Conservation (phyloP, 345 rosid genomes). For the Erodium maritimum region DNA sequence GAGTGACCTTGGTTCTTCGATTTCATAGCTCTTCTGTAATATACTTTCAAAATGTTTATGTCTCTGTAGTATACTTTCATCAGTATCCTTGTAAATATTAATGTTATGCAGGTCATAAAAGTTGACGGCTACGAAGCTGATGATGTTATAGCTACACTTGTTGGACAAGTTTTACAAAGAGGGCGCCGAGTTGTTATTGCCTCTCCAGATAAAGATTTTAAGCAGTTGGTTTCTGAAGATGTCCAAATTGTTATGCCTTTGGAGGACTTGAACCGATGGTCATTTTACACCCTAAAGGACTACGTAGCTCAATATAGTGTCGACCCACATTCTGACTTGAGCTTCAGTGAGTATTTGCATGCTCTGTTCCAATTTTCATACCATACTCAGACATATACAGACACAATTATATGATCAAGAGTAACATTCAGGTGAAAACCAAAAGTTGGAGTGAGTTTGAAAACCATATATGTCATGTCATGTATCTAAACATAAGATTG, state of each 20-base stretch:
- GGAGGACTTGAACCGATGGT: slow-evolving; percentile 64
- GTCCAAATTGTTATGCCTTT: slow-evolving; percentile 85
- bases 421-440: too few species aligned
- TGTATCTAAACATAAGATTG: too few species aligned
- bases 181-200: slow-evolving; percentile 64
- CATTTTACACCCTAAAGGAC: slow-evolving; percentile 77
- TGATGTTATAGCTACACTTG: slow-evolving; percentile 79
- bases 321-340: slow-evolving; percentile 75
- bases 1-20: slow-evolving; percentile 13
- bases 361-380: neutral
- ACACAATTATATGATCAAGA: neutral
- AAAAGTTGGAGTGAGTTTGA: too few species aligned
- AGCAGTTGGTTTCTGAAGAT: slow-evolving; percentile 84
- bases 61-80: neutral
- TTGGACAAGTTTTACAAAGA: slow-evolving; percentile 51
- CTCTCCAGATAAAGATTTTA: slow-evolving; percentile 95
- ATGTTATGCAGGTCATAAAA: slow-evolving; percentile 50
- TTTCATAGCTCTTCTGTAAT: neutral
- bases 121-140: slow-evolving; percentile 79
- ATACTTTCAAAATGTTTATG: too few species aligned
- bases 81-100: neutral
- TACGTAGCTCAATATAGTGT: slow-evolving; percentile 69
- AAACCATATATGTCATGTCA: too few species aligned
- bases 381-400: neutral
- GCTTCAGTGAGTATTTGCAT: slow-evolving; percentile 52